Evolutionary conservation across 2,329 filamentous ascomycete genomes (phyloP).

Genomic region (Neofusicoccum parvum): DNA sequence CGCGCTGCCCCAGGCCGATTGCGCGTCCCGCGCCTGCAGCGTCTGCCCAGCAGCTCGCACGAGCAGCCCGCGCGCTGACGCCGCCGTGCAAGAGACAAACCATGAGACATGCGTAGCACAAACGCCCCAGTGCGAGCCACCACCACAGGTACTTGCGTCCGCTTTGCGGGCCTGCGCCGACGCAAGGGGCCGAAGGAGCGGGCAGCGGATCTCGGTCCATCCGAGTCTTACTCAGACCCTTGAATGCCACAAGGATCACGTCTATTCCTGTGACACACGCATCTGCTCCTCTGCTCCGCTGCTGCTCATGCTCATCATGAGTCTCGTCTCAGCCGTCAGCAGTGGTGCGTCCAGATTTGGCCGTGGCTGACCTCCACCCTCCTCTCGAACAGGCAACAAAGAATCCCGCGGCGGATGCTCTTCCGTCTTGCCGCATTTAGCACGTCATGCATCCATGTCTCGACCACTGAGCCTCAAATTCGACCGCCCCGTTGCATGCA

Average conservation of each 20-base stretch:
- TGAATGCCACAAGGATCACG: slow-evolving; percentile 5
- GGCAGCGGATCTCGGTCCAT: slow-evolving; percentile 4
- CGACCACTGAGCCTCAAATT: neutral
- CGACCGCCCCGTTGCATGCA: neutral
- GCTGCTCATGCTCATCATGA: neutral
- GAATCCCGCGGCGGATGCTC: neutral
- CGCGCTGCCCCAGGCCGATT: neutral
- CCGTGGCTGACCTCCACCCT: neutral
- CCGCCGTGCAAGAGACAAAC: slow-evolving; percentile 2
- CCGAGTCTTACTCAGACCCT: slow-evolving; percentile 15
- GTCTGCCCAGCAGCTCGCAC: neutral
- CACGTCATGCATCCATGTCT: neutral
- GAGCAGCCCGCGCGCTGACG: neutral
- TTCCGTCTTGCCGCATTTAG: slow-evolving; percentile 7
- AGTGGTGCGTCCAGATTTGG: neutral
- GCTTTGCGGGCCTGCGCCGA: slow-evolving; percentile 2
- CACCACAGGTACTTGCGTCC: neutral
- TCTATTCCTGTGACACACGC: slow-evolving; percentile 16
- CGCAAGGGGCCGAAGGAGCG: slow-evolving; percentile 10
- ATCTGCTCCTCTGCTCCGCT: neutral
- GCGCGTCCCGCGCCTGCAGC: neutral
- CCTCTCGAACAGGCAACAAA: neutral
- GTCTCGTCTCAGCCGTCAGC: slow-evolving; percentile 17
- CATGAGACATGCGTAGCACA: neutral
- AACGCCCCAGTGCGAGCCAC: neutral